Evolutionary conservation across 164 flowering plant genomes (phyloP).

Genomic region (Sextonia rubra): DNA sequence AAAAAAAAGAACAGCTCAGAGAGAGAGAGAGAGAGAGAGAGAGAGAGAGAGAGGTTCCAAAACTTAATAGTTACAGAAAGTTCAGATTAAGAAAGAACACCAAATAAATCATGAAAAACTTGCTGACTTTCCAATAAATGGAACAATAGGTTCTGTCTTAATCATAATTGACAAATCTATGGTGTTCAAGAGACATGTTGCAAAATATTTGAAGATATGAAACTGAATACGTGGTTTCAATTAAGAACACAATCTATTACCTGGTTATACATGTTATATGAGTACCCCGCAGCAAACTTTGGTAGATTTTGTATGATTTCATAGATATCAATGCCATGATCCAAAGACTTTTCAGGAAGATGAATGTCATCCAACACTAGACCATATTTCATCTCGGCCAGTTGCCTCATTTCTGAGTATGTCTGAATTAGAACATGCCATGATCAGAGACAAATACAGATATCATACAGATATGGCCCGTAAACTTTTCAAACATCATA

Average conservation of each 20-base stretch:
- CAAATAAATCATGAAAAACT: neutral
- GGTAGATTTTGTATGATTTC: constrained; percentile 18
- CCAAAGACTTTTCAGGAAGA: constrained; percentile 17
- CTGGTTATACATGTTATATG: constrained; percentile 23
- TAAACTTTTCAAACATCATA: neutral
- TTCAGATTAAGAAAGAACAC: neutral
- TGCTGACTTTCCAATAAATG: neutral
- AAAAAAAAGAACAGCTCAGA: neutral
- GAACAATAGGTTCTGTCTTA: neutral
- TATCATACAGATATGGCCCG: neutral
- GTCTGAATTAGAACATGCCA: constrained; percentile 14
- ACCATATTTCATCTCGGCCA: constrained; percentile 29
- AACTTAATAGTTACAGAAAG: no score
- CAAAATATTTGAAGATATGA: neutral
- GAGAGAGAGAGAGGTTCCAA: neutral
- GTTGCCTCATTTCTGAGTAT: constrained; percentile 29
- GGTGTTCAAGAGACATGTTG: neutral
- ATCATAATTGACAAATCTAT: no score
- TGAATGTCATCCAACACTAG: constrained; percentile 24
- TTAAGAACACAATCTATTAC: constrained; percentile 3
- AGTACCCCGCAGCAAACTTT: constrained; percentile 18
- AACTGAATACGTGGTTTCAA: neutral
- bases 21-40: neutral
- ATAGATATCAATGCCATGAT: constrained; percentile 15
- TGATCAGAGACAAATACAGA: neutral